These are phyloP conservation scores for Melanogaster broomeanus DNA, from an alignment of 768 basidiomycete species.

Conservation along the genomic window DNA sequence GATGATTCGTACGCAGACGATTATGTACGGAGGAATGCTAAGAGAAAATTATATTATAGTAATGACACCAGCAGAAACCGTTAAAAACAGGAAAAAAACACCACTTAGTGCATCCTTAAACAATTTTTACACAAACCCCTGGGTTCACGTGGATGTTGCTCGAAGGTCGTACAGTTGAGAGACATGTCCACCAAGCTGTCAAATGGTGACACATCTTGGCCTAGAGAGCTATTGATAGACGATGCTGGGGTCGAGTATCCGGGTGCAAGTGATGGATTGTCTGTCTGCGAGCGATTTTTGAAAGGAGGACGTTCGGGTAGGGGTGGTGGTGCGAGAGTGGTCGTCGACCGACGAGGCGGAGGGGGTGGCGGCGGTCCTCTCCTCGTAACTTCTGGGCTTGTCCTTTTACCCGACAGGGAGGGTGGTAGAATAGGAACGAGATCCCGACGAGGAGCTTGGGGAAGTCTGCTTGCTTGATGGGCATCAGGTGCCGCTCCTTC, in stretches of 20 bases:
- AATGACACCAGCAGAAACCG: no score
- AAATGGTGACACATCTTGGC: conserved; percentile 60
- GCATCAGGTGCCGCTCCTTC: conserved; percentile 40
- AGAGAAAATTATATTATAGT: no score
- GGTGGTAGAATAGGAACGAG: conserved; percentile 7
- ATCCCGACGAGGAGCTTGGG: conserved; percentile 19
- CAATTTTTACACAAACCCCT: conserved; percentile 69
- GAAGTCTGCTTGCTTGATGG: conserved; percentile 25
- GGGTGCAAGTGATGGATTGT: conserved; percentile 14
- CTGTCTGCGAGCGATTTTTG: conserved; percentile 16
- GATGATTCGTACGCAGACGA: no score
- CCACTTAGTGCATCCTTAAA: conserved; percentile 50
- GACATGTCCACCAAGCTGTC: conserved; percentile 59
- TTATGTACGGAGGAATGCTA: no score
- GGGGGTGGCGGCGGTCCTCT: conserved; percentile 67
- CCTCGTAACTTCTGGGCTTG: conserved; percentile 23
- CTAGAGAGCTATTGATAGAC: conserved; percentile 33
- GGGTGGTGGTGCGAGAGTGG: conserved; percentile 37
- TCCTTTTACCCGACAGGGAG: conserved; percentile 23
- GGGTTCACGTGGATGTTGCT: conserved; percentile 67
- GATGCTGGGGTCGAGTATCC: conserved; percentile 34
- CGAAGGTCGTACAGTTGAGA: conserved; percentile 52
- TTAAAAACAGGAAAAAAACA: neutral
- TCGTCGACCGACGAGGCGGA: conserved; percentile 54
- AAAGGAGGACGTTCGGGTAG: conserved; percentile 47